Evolutionary conservation across 2,329 filamentous ascomycete genomes (phyloP).

Genomic region (Salinomyces thailandicus): DNA sequence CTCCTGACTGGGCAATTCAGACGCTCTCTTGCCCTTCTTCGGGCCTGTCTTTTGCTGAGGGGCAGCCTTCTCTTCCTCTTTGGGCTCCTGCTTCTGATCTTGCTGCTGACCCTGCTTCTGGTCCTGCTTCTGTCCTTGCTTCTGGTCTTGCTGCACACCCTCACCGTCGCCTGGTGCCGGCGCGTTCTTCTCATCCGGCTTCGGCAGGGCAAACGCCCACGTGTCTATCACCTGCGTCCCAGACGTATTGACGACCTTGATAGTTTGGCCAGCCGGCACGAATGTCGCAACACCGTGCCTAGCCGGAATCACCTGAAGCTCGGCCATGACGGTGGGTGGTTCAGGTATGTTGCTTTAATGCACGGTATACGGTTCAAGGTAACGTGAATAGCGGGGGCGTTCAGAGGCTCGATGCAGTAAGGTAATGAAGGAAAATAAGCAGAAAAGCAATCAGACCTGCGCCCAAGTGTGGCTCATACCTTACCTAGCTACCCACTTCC

Average conservation of each 20-base stretch:
- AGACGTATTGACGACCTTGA: conserved; percentile 42
- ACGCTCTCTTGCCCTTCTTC: conserved; percentile 19
- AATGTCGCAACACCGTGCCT: conserved; percentile 42
- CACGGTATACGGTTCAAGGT: too few species aligned
- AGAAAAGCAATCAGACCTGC: too few species aligned
- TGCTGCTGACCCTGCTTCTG: conserved; percentile 16
- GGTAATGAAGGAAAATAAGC: too few species aligned
- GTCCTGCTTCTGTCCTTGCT: conserved; percentile 12
- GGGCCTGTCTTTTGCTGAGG: conserved; percentile 11
- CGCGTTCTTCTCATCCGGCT: conserved; percentile 28
- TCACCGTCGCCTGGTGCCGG: conserved; percentile 12
- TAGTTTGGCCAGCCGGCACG: conserved; percentile 37
- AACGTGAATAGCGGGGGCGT: too few species aligned
- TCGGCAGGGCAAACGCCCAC: conserved; percentile 39
- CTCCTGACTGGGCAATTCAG: conserved; percentile 25
- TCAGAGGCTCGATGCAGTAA: too few species aligned
- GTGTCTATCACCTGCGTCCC: conserved; percentile 39
- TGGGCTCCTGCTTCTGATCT: conserved; percentile 12
- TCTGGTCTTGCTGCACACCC: conserved; percentile 15
- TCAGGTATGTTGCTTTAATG: too few species aligned
- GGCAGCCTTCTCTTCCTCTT: conserved; percentile 15
- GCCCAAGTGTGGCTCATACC: too few species aligned
- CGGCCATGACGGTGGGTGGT: conserved; percentile 11
- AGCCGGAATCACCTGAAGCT: conserved; percentile 37
- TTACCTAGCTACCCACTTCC: too few species aligned